phyloP scores from a whole-genome alignment of 768 basidiomycete genomes.

The Dacryopinax primogenitus region DNA sequence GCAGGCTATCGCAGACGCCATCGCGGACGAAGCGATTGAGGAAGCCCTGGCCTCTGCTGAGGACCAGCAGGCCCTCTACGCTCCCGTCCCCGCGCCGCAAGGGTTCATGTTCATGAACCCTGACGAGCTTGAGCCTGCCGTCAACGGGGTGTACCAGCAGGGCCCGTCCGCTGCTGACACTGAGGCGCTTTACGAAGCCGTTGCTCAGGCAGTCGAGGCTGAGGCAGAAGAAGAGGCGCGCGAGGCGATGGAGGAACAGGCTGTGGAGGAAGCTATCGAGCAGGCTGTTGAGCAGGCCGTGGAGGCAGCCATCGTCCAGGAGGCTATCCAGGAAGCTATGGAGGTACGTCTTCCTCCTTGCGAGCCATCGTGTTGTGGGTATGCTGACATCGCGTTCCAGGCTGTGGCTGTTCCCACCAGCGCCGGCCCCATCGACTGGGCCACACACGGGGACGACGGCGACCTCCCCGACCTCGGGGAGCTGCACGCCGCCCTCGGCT shows the following conservation, averaged over 20 bases:
- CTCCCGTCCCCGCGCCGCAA: background rate
- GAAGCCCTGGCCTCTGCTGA: too few species aligned
- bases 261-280: background rate
- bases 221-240: background rate
- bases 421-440: slow-evolving; percentile 2
- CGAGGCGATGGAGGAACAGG: background rate
- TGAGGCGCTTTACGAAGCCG: background rate
- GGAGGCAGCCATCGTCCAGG: background rate
- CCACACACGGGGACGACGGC: background rate
- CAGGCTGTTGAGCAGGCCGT: background rate
- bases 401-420: background rate
- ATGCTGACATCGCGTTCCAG: too few species aligned
- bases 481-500: slow-evolving; percentile 6
- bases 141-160: background rate
- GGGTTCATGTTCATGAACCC: slow-evolving; percentile 9
- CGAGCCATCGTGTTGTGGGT: too few species aligned
- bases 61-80: background rate
- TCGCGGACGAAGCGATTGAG: too few species aligned
- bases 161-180: background rate
- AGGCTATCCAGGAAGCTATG: background rate
- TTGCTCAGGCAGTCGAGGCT: background rate
- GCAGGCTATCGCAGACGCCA: background rate
- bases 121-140: background rate
- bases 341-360: too few species aligned
- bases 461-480: background rate